Evolutionary conservation across 208 protist species (phyloP).

Genomic region (Porcisia deanei): DNA sequence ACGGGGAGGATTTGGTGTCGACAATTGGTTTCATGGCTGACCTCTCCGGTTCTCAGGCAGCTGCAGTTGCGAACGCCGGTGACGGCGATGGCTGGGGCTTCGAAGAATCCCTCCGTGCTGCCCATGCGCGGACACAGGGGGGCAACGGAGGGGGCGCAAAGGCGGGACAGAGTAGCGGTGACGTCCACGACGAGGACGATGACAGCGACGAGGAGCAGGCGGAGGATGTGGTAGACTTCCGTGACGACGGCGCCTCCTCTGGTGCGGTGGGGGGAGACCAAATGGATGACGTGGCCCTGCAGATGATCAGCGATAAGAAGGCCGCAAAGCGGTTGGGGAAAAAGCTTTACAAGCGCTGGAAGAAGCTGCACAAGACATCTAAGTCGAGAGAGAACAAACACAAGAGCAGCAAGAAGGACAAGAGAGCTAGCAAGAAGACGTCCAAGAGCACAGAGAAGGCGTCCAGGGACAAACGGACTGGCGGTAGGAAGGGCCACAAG

Average conservation of each 20-base stretch:
- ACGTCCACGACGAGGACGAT: not conserved
- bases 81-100: conserved; percentile 27
- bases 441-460: conserved; percentile 18
- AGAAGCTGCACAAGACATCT: conserved; percentile 46
- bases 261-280: not conserved
- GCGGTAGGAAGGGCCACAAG: not conserved
- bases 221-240: conserved; percentile 11
- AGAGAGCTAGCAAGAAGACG: conserved; percentile 23
- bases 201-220: not conserved
- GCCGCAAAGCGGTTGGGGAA: conserved; percentile 58
- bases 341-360: conserved; percentile 75
- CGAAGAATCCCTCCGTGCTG: conserved; percentile 23
- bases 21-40: not conserved
- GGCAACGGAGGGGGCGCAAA: not conserved
- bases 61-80: not conserved
- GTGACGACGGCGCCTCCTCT: conserved; percentile 7
- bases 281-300: conserved; percentile 44
- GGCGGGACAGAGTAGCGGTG: not conserved
- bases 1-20: conserved; percentile 3
- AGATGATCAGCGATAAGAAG: conserved; percentile 47
- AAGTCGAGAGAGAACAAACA: conserved; percentile 28
- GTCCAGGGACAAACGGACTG: conserved; percentile 18
- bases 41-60: not conserved
- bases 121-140: conserved; percentile 1
- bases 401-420: conserved; percentile 23